Conservation (phyloP, 23 red algal genomes). For the Gracilaria domingensis region DNA sequence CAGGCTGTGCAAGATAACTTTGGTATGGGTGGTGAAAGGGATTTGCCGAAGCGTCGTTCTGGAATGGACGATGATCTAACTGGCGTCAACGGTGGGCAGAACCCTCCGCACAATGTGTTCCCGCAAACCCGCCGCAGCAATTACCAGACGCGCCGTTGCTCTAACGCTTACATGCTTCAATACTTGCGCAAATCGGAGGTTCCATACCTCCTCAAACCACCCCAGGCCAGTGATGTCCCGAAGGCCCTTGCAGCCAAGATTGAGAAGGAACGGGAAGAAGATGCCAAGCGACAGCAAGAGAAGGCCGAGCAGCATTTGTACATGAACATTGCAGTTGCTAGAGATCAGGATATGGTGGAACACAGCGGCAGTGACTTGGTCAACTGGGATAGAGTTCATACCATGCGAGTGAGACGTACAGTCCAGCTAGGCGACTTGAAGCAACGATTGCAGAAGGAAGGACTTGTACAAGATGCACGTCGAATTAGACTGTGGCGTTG, state of each 20-base stretch:
- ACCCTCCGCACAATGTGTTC: slow-evolving; percentile 58
- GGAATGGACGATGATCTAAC: slow-evolving; percentile 58
- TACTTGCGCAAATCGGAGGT: slow-evolving; percentile 87
- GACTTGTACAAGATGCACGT: slow-evolving; percentile 52
- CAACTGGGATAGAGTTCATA: slow-evolving; percentile 66
- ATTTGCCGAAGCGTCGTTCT: slow-evolving; percentile 24
- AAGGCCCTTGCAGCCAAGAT: slow-evolving; percentile 69
- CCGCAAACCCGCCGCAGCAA: slow-evolving; percentile 48
- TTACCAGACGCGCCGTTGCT: slow-evolving; percentile 72
- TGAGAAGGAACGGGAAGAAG: slow-evolving; percentile 85
- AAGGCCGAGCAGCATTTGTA: slow-evolving; percentile 91
- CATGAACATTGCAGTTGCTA: slow-evolving; percentile 82
- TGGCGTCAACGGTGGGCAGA: slow-evolving; percentile 56
- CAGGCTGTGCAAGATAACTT: slow-evolving; percentile 97
- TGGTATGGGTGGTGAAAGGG: slow-evolving; percentile 81
- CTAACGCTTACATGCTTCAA: slow-evolving; percentile 98
- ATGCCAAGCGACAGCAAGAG: slow-evolving; percentile 72
- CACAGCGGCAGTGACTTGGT: slow-evolving; percentile 80
- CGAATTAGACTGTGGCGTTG: slow-evolving; percentile 83
- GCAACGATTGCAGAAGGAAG: slow-evolving; percentile 64
- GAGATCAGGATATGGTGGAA: slow-evolving; percentile 54
- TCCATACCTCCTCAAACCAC: slow-evolving; percentile 48
- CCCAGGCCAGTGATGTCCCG: slow-evolving; percentile 79
- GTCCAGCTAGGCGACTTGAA: slow-evolving; percentile 80
- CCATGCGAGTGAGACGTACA: slow-evolving; percentile 65